phyloP scores from a whole-genome alignment of 2,329 filamentous ascomycete genomes.

The Dactylonectria macrodidyma region DNA sequence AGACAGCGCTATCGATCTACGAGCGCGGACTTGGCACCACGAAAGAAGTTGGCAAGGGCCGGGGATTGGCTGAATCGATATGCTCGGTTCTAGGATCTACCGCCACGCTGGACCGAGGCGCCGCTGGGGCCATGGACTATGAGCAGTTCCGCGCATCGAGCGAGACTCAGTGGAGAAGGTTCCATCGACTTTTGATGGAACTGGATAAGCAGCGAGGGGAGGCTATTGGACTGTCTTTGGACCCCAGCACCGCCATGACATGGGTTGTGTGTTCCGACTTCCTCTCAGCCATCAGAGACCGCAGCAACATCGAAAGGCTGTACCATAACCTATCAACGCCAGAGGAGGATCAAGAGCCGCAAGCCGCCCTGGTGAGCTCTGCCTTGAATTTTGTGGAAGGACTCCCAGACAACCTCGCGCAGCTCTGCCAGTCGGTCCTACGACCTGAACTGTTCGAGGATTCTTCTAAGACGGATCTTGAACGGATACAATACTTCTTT shows the following conservation, averaged over 20 bases:
- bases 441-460: slow-evolving; percentile 83
- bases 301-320: slow-evolving; percentile 82
- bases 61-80: slow-evolving; percentile 81
- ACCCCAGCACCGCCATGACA: slow-evolving; percentile 78
- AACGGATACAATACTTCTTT: slow-evolving; percentile 84
- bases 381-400: slow-evolving; percentile 79
- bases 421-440: slow-evolving; percentile 77
- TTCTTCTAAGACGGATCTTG: slow-evolving; percentile 76
- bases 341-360: slow-evolving; percentile 66
- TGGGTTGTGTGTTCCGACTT: slow-evolving; percentile 91
- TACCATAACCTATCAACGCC: slow-evolving; percentile 75
- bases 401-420: slow-evolving; percentile 78
- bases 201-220: slow-evolving; percentile 90
- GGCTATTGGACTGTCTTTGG: slow-evolving; percentile 82
- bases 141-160: slow-evolving; percentile 81
- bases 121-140: slow-evolving; percentile 79
- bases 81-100: slow-evolving; percentile 80
- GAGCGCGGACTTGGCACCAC: slow-evolving; percentile 70
- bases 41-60: slow-evolving; percentile 59
- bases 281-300: slow-evolving; percentile 83
- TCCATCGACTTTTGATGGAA: slow-evolving; percentile 88
- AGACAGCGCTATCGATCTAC: slow-evolving; percentile 87
- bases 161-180: slow-evolving; percentile 89
- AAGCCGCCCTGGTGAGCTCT: slow-evolving; percentile 76
- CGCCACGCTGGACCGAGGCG: slow-evolving; percentile 73